Evolutionary conservation across 768 basidiomycete genomes (phyloP).

Genomic region (Leccinum variicolor): DNA sequence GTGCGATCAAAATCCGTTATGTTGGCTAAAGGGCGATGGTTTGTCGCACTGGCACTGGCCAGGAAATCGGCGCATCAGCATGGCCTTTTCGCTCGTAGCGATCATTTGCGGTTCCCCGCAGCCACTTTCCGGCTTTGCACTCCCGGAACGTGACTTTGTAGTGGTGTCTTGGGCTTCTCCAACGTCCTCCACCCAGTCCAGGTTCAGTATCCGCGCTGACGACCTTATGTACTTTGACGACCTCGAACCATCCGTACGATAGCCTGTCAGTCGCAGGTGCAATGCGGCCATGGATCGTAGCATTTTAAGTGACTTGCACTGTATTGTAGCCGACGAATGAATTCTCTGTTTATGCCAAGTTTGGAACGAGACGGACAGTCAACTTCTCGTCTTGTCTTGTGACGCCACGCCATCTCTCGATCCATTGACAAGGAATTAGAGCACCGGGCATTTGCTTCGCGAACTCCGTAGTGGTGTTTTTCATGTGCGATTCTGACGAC

Average conservation of each 20-base stretch:
- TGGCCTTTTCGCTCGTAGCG: conserved; percentile 23
- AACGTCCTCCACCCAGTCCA: conserved; percentile 8
- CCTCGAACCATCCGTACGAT: conserved; percentile 8
- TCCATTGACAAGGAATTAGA: not conserved
- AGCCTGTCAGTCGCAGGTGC: conserved; percentile 4
- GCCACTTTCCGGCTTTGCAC: conserved; percentile 17
- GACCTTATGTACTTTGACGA: conserved; percentile 28
- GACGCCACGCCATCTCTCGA: not conserved
- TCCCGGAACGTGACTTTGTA: conserved; percentile 12
- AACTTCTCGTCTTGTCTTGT: not conserved
- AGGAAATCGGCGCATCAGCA: conserved; percentile 17
- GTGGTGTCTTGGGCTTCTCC: conserved; percentile 13
- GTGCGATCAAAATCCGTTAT: conserved; percentile 75
- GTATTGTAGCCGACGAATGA: conserved; percentile 6
- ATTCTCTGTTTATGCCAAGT: not conserved
- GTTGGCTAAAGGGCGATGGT: conserved; percentile 47
- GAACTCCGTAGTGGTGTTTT: not conserved
- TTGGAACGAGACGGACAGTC: not conserved
- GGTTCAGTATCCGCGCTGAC: conserved; percentile 19
- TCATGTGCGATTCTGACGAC: conserved; percentile 67
- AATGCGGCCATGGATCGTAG: conserved; percentile 10
- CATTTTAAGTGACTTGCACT: not conserved
- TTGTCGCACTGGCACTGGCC: conserved; percentile 10
- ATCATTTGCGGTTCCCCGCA: conserved; percentile 19
- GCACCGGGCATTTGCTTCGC: not conserved